phyloP scores from a whole-genome alignment of 805 yeast genomes.

The Lachancea cidri region DNA sequence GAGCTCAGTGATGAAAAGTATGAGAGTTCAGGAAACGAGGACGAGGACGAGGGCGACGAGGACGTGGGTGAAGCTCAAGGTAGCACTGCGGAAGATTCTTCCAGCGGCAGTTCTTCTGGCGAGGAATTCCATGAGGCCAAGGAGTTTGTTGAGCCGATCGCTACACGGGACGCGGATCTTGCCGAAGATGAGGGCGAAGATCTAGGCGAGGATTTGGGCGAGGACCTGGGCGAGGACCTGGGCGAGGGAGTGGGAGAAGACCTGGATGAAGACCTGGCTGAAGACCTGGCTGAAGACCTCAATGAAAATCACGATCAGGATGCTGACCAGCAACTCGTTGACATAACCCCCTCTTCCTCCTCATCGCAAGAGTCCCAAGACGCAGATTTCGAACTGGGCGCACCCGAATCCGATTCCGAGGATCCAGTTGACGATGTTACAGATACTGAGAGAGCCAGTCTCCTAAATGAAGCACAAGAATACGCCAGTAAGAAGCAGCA shows the following conservation, averaged over 20 bases:
- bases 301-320: conserved; percentile 16
- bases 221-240: conserved; percentile 31
- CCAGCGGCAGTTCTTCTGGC: conserved; percentile 3
- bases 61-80: not conserved
- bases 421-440: conserved; percentile 28
- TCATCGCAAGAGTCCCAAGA: not conserved
- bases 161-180: conserved; percentile 5
- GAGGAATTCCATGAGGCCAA: conserved; percentile 8
- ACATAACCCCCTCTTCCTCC: not conserved
- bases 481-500: conserved; percentile 7
- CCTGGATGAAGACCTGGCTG: conserved; percentile 18
- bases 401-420: conserved; percentile 13
- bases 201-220: conserved; percentile 28
- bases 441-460: conserved; percentile 28
- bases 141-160: conserved; percentile 5
- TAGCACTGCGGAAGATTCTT: not conserved
- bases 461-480: conserved; percentile 22
- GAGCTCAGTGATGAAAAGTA: conserved; percentile 18
- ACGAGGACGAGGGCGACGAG: conserved; percentile 22
- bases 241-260: conserved; percentile 29
- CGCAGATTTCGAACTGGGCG: conserved; percentile 11
- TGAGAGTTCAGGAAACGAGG: conserved; percentile 30
- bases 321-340: conserved; percentile 18
- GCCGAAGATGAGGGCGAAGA: conserved; percentile 34
- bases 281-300: conserved; percentile 37